phyloP scores from a whole-genome alignment of 2,329 filamentous ascomycete genomes.

The Colletotrichum sp. region DNA sequence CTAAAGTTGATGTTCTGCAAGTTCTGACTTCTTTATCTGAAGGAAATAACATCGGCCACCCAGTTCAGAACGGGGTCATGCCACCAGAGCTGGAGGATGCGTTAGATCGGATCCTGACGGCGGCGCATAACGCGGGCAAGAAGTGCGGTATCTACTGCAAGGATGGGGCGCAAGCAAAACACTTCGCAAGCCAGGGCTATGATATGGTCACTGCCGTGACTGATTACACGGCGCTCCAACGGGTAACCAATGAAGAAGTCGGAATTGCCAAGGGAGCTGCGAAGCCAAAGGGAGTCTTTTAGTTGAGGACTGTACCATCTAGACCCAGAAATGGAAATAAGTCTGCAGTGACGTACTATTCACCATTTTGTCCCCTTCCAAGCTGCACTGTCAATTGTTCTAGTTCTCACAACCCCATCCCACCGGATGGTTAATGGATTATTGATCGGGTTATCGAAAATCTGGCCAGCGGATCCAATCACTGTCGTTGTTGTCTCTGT shows the following conservation, averaged over 20 bases:
- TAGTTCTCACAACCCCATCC: neutral
- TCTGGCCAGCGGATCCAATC: neutral
- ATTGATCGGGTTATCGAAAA: neutral
- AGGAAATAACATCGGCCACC: neutral
- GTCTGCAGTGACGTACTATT: neutral
- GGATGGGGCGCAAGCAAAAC: neutral
- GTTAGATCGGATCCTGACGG: neutral
- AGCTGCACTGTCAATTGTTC: neutral
- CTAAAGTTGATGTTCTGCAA: rapidly evolving
- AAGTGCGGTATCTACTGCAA: neutral
- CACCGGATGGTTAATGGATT: neutral
- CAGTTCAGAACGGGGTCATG: neutral
- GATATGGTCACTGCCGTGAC: neutral
- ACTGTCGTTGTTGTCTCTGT: neutral
- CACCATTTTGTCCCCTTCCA: neutral
- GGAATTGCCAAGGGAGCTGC: neutral
- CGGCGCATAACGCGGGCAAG: neutral
- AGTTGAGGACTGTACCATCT: neutral
- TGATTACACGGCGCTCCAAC: neutral
- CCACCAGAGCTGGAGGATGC: neutral
- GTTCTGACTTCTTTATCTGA: neutral
- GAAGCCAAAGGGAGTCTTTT: neutral
- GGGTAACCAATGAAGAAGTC: neutral
- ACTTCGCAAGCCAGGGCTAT: neutral
- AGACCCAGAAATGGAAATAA: neutral